Base-by-base conservation (phyloP, 2,329 filamentous ascomycete species). In the Fusarium humuli region DNA sequence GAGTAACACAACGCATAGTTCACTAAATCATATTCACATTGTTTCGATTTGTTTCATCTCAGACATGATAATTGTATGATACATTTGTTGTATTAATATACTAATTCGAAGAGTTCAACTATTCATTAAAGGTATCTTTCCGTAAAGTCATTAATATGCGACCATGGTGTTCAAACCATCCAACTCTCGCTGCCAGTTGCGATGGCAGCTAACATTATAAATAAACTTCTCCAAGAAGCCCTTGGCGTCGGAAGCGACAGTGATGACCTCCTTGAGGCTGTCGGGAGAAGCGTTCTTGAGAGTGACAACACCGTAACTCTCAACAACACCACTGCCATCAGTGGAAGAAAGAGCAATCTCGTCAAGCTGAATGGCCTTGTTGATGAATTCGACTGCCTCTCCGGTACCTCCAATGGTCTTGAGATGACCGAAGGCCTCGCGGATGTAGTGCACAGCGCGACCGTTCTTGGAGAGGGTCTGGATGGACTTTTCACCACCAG, bases 241-340 rank as follows among this genome's bases (percentile, higher is more conserved):
- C 73, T 84, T 88, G 0, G 89, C 89, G 14, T 87, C 89, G 81
- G 91, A 92, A 0, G 85, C 85, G 67, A 94, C 89, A 61, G 86
- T 81, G 5, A 92, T 76, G 0, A 84, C 84, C 73, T 92, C 88
- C 70, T 83, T 87, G 70, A 93, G 82, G 64, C 84, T 87, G 22
- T 88, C 84, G 0, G 90, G 84, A 25, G 84, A 79, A 7, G 83
- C 79, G 14, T 83, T 79, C 44, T 80, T 82, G 14, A 91, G 83
- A 1, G 93, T 95, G 1, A 95, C 90, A 2, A 97, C 92, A 52
- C 93, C 93, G 71, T 94, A 96, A 68, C 87, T 91, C 71, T 93
- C 90, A 2, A 76, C 68, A 0, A 89, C 86, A 20, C 85, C 80
- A 2, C 77, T 77, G 8, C 85, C 81, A 2, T 77, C 50, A 0